phyloP scores from a whole-genome alignment of 495 filamentous ascomycete species.

The Xylaria venustula region DNA sequence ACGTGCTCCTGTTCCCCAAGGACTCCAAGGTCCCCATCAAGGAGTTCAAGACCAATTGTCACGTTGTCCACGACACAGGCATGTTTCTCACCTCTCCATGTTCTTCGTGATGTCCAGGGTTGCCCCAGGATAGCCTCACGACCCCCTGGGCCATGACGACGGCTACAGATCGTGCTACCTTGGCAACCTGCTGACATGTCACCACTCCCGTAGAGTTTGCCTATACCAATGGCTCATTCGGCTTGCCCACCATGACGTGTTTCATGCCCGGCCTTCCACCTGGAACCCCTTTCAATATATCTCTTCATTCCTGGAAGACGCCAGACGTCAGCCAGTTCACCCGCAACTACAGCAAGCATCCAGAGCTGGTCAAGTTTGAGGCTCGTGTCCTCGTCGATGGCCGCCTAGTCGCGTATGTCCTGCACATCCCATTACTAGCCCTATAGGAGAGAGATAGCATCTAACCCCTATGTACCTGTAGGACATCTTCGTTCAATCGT shows the following conservation, averaged over 20 bases:
- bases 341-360: slow-evolving; percentile 57
- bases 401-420: slow-evolving; percentile 58
- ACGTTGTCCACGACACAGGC: slow-evolving; percentile 67
- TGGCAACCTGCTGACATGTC: background rate
- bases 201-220: slow-evolving; percentile 34
- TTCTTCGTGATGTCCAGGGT: too few relatives aligned
- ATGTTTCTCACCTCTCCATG: slow-evolving; percentile 17
- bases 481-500: slow-evolving; percentile 56
- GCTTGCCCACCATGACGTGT: slow-evolving; percentile 69
- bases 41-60: slow-evolving; percentile 84
- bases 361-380: slow-evolving; percentile 63
- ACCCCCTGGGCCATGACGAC: too few relatives aligned
- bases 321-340: slow-evolving; percentile 63
- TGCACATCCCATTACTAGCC: background rate
- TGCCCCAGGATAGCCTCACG: too few relatives aligned
- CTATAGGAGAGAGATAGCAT: background rate
- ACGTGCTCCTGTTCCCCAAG: slow-evolving; percentile 75
- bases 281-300: slow-evolving; percentile 67
- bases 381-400: slow-evolving; percentile 73
- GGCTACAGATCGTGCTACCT: too few relatives aligned
- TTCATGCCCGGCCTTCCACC: slow-evolving; percentile 69
- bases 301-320: slow-evolving; percentile 77
- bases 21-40: slow-evolving; percentile 65
- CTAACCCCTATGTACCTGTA: slow-evolving; percentile 15
- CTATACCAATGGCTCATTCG: slow-evolving; percentile 40